A percentile compares a stretch with the other conserved stretches of the same genome.
Conservation (phyloP, 2,329 filamentous ascomycete species). For the Albophoma yamanashiensis region DNA sequence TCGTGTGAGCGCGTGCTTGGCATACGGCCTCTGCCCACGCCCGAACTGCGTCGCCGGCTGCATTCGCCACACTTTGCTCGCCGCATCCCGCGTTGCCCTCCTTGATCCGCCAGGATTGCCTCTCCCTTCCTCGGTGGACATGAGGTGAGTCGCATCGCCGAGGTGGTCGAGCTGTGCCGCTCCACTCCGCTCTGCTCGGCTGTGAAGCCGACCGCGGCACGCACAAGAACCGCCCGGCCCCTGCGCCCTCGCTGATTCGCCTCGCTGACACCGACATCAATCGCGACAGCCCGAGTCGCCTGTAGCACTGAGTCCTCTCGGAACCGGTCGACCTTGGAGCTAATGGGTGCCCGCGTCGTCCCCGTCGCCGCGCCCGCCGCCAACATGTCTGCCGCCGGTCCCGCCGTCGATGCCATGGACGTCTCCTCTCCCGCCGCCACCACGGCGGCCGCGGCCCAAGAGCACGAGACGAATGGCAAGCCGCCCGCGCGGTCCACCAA, state of each 20-base stretch:
- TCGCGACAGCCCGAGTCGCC: conserved; percentile 37
- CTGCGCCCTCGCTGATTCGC: neutral
- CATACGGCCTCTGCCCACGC: conserved; percentile 1
- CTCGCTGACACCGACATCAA: conserved; percentile 15
- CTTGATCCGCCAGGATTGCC: neutral
- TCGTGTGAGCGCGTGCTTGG: conserved; percentile 4
- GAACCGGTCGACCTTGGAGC: conserved; percentile 18
- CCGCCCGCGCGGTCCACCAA: conserved; percentile 23
- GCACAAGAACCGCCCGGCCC: neutral
- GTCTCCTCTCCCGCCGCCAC: conserved; percentile 43
- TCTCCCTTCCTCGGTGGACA: neutral
- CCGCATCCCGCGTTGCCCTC: neutral
- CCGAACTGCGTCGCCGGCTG: conserved; percentile 1
- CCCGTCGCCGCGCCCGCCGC: conserved; percentile 47
- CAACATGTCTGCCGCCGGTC: conserved; percentile 47
- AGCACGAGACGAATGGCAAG: conserved; percentile 27
- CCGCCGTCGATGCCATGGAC: conserved; percentile 53
- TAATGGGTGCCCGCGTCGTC: conserved; percentile 37
- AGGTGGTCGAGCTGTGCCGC: neutral
- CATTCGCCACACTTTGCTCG: neutral
- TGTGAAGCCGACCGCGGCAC: neutral
- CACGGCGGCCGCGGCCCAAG: conserved; percentile 31
- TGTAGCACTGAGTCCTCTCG: conserved; percentile 32
- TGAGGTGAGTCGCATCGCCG: neutral
- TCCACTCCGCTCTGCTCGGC: neutral